Evolutionary conservation across 257 asterid genomes (phyloP).

Genomic region (Solanum paucissectum): DNA sequence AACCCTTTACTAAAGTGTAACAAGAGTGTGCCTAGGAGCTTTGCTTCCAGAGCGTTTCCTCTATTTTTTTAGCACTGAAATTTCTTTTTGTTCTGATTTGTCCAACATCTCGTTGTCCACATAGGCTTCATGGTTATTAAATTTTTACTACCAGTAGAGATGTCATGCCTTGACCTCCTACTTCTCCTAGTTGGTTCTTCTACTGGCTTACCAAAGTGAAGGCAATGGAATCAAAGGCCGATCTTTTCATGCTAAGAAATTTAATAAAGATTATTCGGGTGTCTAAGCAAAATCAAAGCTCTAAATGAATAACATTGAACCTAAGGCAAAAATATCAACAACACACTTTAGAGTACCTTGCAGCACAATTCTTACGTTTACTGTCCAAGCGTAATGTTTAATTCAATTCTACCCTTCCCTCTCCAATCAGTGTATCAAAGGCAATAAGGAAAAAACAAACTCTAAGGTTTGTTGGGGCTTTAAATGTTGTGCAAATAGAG

Average conservation of each 20-base stretch:
- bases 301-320: background rate
- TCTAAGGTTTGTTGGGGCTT: background rate
- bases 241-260: background rate
- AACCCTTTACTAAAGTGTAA: background rate
- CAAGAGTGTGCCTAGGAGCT: background rate
- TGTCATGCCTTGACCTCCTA: background rate
- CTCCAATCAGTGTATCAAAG: background rate
- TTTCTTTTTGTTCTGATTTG: background rate
- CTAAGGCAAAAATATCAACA: background rate
- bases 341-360: background rate
- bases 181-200: background rate
- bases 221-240: background rate
- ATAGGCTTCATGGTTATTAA: background rate
- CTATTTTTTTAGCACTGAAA: background rate
- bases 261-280: background rate
- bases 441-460: background rate
- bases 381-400: background rate
- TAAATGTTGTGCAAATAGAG: rapidly evolving
- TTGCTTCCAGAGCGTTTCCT: background rate
- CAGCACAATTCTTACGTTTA: background rate
- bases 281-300: background rate
- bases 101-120: background rate
- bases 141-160: background rate
- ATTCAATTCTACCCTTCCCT: background rate
- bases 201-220: background rate